Evolutionary conservation across 176 grass and related monocot genomes (phyloP).

Genomic region (Carex pumila): DNA sequence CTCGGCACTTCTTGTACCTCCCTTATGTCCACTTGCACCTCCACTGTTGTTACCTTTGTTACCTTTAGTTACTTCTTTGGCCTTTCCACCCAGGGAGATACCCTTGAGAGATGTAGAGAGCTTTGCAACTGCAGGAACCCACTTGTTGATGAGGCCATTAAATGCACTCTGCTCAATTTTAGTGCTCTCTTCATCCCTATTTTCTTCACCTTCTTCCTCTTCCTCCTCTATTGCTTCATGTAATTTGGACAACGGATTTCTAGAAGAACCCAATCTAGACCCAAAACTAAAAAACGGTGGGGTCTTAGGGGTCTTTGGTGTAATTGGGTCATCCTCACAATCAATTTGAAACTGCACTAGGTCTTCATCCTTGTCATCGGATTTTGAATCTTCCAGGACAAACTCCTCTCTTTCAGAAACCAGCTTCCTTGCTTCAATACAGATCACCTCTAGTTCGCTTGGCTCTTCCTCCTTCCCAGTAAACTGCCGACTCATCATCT

Average conservation of each 20-base stretch:
- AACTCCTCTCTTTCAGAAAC: conserved; percentile 45
- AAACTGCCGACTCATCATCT: conserved; percentile 97
- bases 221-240: conserved; percentile 64
- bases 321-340: conserved; percentile 38
- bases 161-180: conserved; percentile 21
- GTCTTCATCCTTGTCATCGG: conserved; percentile 56
- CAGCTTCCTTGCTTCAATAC: conserved; percentile 66
- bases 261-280: conserved; percentile 30
- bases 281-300: conserved; percentile 46
- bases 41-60: conserved; percentile 48
- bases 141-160: conserved; percentile 20
- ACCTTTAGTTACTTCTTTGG: conserved; percentile 29
- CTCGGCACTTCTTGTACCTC: conserved; percentile 70
- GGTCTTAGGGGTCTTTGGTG: conserved; percentile 32
- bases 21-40: conserved; percentile 39
- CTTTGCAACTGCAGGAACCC: conserved; percentile 32
- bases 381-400: conserved; percentile 45
- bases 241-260: conserved; percentile 63
- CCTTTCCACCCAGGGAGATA: conserved; percentile 39
- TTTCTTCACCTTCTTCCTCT: conserved; percentile 44
- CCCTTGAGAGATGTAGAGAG: conserved; percentile 64
- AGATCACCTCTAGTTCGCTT: conserved; percentile 84
- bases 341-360: conserved; percentile 70
- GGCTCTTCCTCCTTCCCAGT: conserved; percentile 77
- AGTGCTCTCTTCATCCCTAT: conserved; percentile 12